Base-by-base conservation (phyloP, 2,329 filamentous ascomycete species). In the Fusarium stilboides region DNA sequence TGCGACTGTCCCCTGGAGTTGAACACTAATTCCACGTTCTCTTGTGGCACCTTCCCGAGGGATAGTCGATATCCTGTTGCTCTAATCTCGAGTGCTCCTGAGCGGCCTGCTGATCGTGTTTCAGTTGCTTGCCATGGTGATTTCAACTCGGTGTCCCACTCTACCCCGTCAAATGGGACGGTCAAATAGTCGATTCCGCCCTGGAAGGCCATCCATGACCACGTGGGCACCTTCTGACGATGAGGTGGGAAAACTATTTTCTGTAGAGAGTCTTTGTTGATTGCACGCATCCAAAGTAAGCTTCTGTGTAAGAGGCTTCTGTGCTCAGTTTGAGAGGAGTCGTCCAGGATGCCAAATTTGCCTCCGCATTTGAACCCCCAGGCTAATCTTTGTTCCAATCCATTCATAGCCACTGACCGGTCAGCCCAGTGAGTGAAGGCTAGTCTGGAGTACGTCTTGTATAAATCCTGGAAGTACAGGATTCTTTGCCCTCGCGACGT, bases 201-300 rank as follows among this genome's bases (percentile, higher is more conserved):
- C 8, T 31, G 33, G 13, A 47, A 60, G 6, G 61, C 61, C 57
- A 61, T 62, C 61, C 61, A 64, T 3, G 57, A 64, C 61, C 61
- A 64, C 3, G 61, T 54, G 2, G 61, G 61, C 2, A 56, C 57
- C 17, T 22, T 34, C 4, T 40, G 20, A 15, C 57, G 26, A 13
- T 42, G 40, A 2, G 43, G 17, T 6, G 47, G 57, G 7, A 60
- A 60, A 6, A 6, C 4, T 3, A 62, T 58, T 15, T 22, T 50
- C 9, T 12, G 10, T 17, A 54, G 40, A 5, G 36, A 37, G 5
- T 10, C 37, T 6, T 15, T 20, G 2, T 10, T 17, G 4, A 24
- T 9, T 13, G 37, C 43, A 3, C 57, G 51, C 2, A 19, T 12
- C 62, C 57, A 65, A 1, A 65, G 57, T 2, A 65, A 14, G 19